Base-by-base conservation (phyloP, 306 rosid genomes). In the Alnus rubra region DNA sequence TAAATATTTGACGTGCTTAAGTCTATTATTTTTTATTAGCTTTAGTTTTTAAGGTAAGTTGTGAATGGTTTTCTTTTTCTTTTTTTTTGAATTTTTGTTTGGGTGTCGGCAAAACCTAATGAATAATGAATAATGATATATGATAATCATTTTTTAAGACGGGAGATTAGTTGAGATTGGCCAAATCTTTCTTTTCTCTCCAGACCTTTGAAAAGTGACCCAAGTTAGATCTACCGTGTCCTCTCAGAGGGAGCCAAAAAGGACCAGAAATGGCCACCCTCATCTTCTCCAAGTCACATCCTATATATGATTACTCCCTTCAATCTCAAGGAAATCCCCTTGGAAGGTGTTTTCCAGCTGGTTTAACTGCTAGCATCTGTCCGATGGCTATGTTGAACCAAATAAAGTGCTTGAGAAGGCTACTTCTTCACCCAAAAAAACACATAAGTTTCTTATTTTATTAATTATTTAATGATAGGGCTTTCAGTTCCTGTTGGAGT, bases 271-370 rank as follows among this genome's bases (percentile, higher is more conserved):
- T 23, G 77, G 76, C 35, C 47, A 50, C 54, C 14, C 35, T 44
- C 30, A 69, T 30, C 74, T 82, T 49, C 52, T 77, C 18, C 54
- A 39, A 59, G 65, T 59, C 65, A 10, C 47, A 64, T 64, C 70
- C 15, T 14, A 15, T 13, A 23, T 23, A 23, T 23, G 28, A 23
- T 0, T 3, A 16, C 23, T 67, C 72, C 19, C 72, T 68, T 67
- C 51, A 1, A 67, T 42, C 51, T 16, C 28, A 68, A 68, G 28
- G 19, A 9, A n/a, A 3, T n/a, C 18, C 18, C 37, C 13, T 16
- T 2, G 2, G 50, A 3, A 59, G 37, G 37, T 59, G 65, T 59
- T 28, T 4, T 18, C 72, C 72, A 39, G 72, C 72, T 42, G 50
- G 48, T 30, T 9, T 15, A 39, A 9, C 9, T 35, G 44, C 44